These are phyloP conservation scores for Geotrichum australiense DNA, from an alignment of 1,139 yeast species.

Conservation along the genomic window DNA sequence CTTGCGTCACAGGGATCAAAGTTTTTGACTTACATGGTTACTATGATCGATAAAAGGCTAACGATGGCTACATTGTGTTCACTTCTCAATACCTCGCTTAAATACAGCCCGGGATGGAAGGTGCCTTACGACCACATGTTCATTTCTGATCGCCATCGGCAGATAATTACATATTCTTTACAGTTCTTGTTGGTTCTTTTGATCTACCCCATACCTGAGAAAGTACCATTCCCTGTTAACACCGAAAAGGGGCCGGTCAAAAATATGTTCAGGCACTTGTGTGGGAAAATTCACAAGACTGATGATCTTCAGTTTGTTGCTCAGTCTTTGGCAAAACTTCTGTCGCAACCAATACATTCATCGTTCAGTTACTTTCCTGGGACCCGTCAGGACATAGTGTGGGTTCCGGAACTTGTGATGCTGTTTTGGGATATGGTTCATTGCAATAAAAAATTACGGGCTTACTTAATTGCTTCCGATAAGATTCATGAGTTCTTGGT, in stretches of 20 bases:
- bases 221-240: slow-evolving; percentile 6
- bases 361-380: slow-evolving; percentile 32
- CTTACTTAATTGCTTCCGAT: slow-evolving; percentile 41
- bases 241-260: slow-evolving; percentile 13
- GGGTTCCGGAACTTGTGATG: slow-evolving; percentile 46
- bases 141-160: slow-evolving; percentile 43
- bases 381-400: slow-evolving; percentile 28
- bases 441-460: slow-evolving; percentile 47
- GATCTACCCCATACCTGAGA: slow-evolving; percentile 55
- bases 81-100: slow-evolving; percentile 48
- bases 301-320: slow-evolving; percentile 43
- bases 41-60: slow-evolving; percentile 46
- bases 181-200: slow-evolving; percentile 59
- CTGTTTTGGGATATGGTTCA: slow-evolving; percentile 73
- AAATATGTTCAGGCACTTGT: slow-evolving; percentile 32
- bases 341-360: slow-evolving; percentile 32
- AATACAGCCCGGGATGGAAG: slow-evolving; percentile 38
- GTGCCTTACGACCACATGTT: slow-evolving; percentile 35
- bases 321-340: slow-evolving; percentile 32
- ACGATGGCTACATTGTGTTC: slow-evolving; percentile 57
- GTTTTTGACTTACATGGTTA: slow-evolving; percentile 53
- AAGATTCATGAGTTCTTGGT: slow-evolving; percentile 51
- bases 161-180: slow-evolving; percentile 50
- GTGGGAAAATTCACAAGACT: slow-evolving; percentile 34
- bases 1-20: slow-evolving; percentile 48